Conservation (phyloP, 805 yeast genomes). For the Zygosaccharomyces bisporus region DNA sequence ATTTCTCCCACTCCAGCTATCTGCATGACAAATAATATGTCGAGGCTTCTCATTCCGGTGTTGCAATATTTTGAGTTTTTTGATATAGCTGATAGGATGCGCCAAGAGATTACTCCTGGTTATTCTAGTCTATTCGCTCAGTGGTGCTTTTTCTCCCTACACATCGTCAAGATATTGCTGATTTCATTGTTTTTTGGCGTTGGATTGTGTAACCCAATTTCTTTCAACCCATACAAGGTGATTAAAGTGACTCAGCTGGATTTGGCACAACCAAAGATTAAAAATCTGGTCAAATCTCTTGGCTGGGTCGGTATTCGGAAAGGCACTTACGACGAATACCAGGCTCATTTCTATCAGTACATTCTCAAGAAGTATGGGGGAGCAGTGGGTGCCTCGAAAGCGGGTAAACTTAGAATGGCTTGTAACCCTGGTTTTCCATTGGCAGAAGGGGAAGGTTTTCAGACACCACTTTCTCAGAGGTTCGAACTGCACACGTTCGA, state of each 20-base stretch:
- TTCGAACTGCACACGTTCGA: constrained; percentile 37
- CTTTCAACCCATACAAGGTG: constrained; percentile 41
- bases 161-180: constrained; percentile 55
- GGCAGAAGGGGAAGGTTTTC: constrained; percentile 80
- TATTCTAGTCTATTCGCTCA: constrained; percentile 48
- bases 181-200: constrained; percentile 56
- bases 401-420: constrained; percentile 62
- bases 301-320: constrained; percentile 97
- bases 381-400: constrained; percentile 67
- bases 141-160: constrained; percentile 66
- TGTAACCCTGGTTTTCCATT: constrained; percentile 57
- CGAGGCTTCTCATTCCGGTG: constrained; percentile 35
- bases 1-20: constrained; percentile 91
- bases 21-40: constrained; percentile 63
- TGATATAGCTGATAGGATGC: constrained; percentile 44
- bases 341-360: constrained; percentile 60
- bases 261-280: constrained; percentile 30
- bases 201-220: constrained; percentile 77
- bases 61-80: constrained; percentile 38
- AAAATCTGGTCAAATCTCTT: constrained; percentile 48
- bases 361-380: constrained; percentile 69
- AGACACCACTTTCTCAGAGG: constrained; percentile 49
- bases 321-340: constrained; percentile 65
- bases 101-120: constrained; percentile 46
- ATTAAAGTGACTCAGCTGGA: constrained; percentile 36